Conservation (phyloP, 805 yeast genomes). For the Maudiozyma serrabonitensis region DNA sequence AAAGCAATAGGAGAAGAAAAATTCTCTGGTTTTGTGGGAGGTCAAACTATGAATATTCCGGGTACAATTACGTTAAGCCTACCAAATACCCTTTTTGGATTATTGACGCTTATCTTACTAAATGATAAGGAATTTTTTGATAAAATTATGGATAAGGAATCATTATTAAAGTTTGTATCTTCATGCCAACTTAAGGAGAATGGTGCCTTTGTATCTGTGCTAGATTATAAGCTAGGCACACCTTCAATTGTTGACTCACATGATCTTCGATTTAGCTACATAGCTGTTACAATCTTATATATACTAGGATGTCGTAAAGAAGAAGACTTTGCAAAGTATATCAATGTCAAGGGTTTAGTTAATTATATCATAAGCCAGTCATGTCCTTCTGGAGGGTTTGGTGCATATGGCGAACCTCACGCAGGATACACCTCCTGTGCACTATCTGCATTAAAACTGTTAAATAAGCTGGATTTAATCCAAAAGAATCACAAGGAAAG, state of each 20-base stretch:
- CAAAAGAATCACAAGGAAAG: constrained; percentile 19
- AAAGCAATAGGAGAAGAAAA: constrained; percentile 27
- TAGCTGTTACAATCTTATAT: constrained; percentile 57
- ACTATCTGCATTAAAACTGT: constrained; percentile 45
- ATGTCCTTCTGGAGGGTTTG: constrained; percentile 63
- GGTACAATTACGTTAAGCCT: constrained; percentile 40
- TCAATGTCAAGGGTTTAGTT: constrained; percentile 35
- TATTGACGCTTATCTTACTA: constrained; percentile 43
- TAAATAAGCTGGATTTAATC: constrained; percentile 22
- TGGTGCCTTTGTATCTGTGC: constrained; percentile 48
- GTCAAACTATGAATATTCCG: constrained; percentile 9
- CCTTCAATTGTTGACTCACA: constrained; percentile 43
- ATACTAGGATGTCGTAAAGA: constrained; percentile 31
- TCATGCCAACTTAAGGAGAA: constrained; percentile 47
- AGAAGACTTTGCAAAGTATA: constrained; percentile 25
- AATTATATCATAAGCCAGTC: constrained; percentile 31
- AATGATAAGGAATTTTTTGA: constrained; percentile 36
- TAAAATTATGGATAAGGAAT: constrained; percentile 30
- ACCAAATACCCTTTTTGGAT: constrained; percentile 69
- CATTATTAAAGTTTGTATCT: constrained; percentile 44
- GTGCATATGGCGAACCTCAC: constrained; percentile 59
- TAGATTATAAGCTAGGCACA: constrained; percentile 22
- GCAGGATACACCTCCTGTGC: constrained; percentile 86
- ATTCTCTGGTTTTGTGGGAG: constrained; percentile 24
- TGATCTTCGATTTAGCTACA: constrained; percentile 65